Evolutionary conservation across 2,329 filamentous ascomycete species (phyloP), one percentile per base, ranked within the genome.

Genomic region (Cladosporium austrohemisphaericum): DNA sequence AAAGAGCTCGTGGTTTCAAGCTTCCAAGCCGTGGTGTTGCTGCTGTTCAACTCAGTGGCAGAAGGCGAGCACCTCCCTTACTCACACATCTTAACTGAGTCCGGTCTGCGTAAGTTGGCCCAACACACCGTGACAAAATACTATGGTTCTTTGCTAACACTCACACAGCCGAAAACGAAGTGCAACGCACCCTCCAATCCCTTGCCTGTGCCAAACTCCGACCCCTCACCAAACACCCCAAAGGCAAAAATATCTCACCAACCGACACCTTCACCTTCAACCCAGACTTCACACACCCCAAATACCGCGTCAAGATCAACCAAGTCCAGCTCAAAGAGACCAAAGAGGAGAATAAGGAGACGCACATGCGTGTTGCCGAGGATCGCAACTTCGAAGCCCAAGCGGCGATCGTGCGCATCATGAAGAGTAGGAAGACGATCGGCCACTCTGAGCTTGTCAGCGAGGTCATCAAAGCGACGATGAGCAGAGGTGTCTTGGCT

Each of bases 291-390:
- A 73, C 73, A 2, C 86, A 96, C 63, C 78, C 84, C 16, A 95
- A 93, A 68, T 86, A 88, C 69, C 83, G 90, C 50, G 84, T 98
- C 71, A 98, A 98, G 75, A 96, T 98, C 75, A 98, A 97, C 71
- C 92, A 96, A 70, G 93, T 98, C 59, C 93, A 98, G 70, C 79
- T 96, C 43, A 94, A 93, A 71, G 93, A 98, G 71, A 97, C 93
- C 1, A 87, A 86, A 61, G 86, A 92, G 63, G 93, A 98, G 71
- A 96, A 96, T 71, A 87, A 90, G 69, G 88, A 86, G 60, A 97
- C 91, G 1, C 90, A 97, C 68, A 86, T 95, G 68, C 81, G 89
- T 35, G 88, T 98, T 4, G 85, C 84, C 0, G 86, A 87, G 45
- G 93, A 98, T 65, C 77, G 93, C 43, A 89, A 95, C 63, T 95